Percentiles rank a stretch among this genome's conserved stretches.
Conservation (phyloP, 225 moss, liverwort and hornwort species). For the Anthoceros angustus region DNA sequence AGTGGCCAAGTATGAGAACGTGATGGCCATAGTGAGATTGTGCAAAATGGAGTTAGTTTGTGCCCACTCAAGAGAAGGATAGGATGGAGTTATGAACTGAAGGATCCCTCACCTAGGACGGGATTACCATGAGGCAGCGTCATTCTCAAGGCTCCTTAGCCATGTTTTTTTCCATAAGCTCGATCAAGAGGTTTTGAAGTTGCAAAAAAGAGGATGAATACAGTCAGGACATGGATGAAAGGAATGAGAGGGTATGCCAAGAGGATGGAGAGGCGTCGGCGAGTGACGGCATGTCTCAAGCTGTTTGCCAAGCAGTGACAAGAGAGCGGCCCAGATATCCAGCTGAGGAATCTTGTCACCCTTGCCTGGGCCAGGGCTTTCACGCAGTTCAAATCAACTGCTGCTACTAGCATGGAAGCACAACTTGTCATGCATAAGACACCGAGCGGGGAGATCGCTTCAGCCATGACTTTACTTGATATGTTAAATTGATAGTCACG, state of each 20-base stretch:
- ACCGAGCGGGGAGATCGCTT: constrained; percentile 12
- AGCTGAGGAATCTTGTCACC: constrained; percentile 30
- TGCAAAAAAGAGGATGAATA: background rate
- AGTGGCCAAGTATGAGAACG: background rate
- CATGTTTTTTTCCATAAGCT: background rate
- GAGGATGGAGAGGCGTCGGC: constrained; percentile 40
- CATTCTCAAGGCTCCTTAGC: background rate
- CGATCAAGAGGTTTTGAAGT: background rate
- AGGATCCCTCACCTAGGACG: background rate
- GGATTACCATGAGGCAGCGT: background rate
- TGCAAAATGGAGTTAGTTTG: background rate
- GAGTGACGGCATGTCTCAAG: constrained; percentile 30
- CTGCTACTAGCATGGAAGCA: constrained; percentile 27
- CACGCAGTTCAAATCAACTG: constrained; percentile 25
- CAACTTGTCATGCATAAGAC: constrained; percentile 27
- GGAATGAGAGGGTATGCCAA: constrained; percentile 24
- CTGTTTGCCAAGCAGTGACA: constrained; percentile 26
- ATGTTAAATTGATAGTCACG: too few relatives aligned
- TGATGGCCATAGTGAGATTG: background rate
- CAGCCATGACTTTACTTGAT: too few relatives aligned
- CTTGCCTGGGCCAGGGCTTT: constrained; percentile 39
- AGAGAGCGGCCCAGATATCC: constrained; percentile 34
- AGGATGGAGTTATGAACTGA: background rate
- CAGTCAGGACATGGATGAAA: background rate
- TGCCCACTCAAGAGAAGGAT: background rate